Percentiles rank a stretch among this genome's conserved stretches.
These are phyloP conservation scores for Aspergillus wentii DNA, from an alignment of 495 filamentous ascomycete genomes.

Conservation along the genomic window DNA sequence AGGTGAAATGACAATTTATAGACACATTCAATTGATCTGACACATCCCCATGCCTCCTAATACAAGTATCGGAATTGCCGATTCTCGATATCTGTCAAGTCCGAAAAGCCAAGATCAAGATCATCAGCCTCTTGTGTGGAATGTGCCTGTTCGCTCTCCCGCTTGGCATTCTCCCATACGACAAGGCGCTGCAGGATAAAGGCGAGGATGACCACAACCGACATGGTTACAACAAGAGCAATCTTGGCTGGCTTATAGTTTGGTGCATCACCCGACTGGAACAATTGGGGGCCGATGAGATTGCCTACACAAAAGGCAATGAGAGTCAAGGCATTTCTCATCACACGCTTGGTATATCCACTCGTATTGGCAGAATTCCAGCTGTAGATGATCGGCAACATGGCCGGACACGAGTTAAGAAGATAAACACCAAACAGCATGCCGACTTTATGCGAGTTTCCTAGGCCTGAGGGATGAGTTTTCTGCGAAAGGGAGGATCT, in stretches of 20 bases:
- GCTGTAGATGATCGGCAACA: constrained; percentile 37
- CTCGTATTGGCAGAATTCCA: constrained; percentile 39
- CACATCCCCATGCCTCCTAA: too few species aligned
- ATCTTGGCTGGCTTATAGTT: constrained; percentile 61
- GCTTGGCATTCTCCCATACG: constrained; percentile 39
- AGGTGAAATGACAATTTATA: too few species aligned
- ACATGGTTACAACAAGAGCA: constrained; percentile 45
- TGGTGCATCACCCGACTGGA: constrained; percentile 33
- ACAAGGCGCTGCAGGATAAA: constrained; percentile 37
- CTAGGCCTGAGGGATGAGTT: too few species aligned
- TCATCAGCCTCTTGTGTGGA: constrained; percentile 13
- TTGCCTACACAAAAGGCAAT: constrained; percentile 59
- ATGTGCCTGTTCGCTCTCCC: too few species aligned
- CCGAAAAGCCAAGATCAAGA: constrained; percentile 25
- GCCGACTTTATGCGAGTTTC: constrained; percentile 29
- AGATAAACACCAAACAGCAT: constrained; percentile 36
- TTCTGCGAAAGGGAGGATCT: too few species aligned
- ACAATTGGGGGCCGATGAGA: constrained; percentile 53
- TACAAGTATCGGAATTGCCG: too few species aligned
- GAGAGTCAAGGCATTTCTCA: constrained; percentile 51
- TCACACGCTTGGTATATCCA: constrained; percentile 49
- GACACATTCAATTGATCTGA: too few species aligned
- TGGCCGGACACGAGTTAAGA: constrained; percentile 32
- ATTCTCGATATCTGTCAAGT: constrained; percentile 35
- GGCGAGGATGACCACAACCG: constrained; percentile 32